Conservation (phyloP, 495 filamentous ascomycete species). For the Aspergillus cavernicola region DNA sequence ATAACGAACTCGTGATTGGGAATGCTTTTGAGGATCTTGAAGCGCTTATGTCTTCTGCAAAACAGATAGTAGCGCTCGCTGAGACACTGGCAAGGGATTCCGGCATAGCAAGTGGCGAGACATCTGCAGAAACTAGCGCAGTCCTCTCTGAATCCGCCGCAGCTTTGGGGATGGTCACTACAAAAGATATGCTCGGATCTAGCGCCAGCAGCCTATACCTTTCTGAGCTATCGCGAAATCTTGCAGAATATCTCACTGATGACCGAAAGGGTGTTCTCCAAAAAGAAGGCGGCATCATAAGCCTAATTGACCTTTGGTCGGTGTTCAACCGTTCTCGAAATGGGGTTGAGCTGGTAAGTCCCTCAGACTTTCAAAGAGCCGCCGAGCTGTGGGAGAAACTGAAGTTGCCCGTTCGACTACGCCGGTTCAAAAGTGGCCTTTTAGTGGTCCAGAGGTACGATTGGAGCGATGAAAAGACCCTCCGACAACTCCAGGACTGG, state of each 20-base stretch:
- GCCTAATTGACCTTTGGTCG: slow-evolving; percentile 93
- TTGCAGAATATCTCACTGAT: slow-evolving; percentile 93
- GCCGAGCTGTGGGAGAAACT: slow-evolving; percentile 84
- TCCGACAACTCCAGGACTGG: slow-evolving; percentile 72
- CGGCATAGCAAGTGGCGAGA: slow-evolving; percentile 52
- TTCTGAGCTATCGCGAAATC: slow-evolving; percentile 77
- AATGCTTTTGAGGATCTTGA: slow-evolving; percentile 95
- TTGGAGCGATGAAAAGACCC: slow-evolving; percentile 86
- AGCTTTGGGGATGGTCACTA: slow-evolving; percentile 83
- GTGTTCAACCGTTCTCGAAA: slow-evolving; percentile 94
- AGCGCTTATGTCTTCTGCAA: slow-evolving; percentile 93
- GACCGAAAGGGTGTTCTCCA: slow-evolving; percentile 76
- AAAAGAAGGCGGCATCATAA: slow-evolving; percentile 89
- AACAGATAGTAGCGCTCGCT: slow-evolving; percentile 89
- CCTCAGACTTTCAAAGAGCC: slow-evolving; percentile 87
- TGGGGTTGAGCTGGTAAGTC: slow-evolving; percentile 91
- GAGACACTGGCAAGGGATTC: slow-evolving; percentile 77
- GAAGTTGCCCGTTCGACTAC: slow-evolving; percentile 77
- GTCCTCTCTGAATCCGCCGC: slow-evolving; percentile 79
- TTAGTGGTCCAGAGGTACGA: slow-evolving; percentile 87
- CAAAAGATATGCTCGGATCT: slow-evolving; percentile 79
- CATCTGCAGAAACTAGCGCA: slow-evolving; percentile 61
- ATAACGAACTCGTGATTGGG: slow-evolving; percentile 90
- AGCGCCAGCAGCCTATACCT: slow-evolving; percentile 59
- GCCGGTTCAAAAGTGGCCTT: slow-evolving; percentile 86